phyloP scores from a whole-genome alignment of 148 eudicot species.

The Rhododendron mucronatum region DNA sequence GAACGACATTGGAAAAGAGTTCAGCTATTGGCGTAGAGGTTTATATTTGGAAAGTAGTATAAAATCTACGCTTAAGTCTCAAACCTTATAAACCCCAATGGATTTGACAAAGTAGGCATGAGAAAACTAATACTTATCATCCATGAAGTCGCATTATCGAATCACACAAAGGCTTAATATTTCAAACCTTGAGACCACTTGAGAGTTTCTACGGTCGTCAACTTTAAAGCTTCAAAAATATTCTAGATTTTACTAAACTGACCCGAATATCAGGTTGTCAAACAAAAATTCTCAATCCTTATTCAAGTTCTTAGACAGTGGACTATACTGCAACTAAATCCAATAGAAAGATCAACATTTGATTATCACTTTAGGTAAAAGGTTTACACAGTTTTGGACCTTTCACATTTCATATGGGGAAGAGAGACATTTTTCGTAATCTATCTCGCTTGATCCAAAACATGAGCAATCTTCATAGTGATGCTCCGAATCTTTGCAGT shows the following conservation, averaged over 20 bases:
- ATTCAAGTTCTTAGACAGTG: background rate
- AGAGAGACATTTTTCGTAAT: background rate
- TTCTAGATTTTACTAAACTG: rapidly evolving
- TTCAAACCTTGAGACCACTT: background rate
- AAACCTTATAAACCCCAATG: background rate
- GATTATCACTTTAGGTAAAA: background rate
- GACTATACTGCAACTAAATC: background rate
- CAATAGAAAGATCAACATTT: background rate
- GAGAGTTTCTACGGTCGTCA: background rate
- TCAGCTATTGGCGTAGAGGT: background rate
- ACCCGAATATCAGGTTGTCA: too few species aligned
- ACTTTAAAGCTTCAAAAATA: background rate
- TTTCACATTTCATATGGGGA: background rate
- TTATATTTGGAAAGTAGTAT: background rate
- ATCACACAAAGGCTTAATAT: background rate
- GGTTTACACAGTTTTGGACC: background rate
- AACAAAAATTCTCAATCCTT: background rate
- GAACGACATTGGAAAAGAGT: background rate
- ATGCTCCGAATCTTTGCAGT: background rate
- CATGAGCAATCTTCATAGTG: background rate
- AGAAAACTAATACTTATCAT: background rate
- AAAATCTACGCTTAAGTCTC: background rate
- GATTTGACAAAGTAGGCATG: too few species aligned
- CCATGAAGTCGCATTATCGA: too few species aligned
- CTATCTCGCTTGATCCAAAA: background rate